Evolutionary conservation across 2,329 filamentous ascomycete species (phyloP).

Genomic region (Scopulariopsis brevicaulis): DNA sequence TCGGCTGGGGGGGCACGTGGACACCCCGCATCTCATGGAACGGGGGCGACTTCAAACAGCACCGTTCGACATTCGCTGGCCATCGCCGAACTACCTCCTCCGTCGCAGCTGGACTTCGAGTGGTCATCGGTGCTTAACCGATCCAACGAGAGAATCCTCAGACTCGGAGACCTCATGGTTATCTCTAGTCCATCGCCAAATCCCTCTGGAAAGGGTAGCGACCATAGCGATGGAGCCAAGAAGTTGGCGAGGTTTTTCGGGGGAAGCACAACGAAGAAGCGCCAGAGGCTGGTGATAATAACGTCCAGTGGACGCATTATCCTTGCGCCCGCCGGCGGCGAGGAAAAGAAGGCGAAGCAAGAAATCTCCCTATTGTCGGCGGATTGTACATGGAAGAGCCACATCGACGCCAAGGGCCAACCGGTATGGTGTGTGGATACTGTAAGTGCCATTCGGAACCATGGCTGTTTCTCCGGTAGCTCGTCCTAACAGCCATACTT

Average conservation of each 20-base stretch:
- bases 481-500: slow-evolving; percentile 10
- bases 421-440: slow-evolving; percentile 86
- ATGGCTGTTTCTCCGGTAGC: not conserved
- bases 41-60: slow-evolving; percentile 22
- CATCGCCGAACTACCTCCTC: slow-evolving; percentile 92
- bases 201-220: slow-evolving; percentile 59
- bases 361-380: slow-evolving; percentile 74
- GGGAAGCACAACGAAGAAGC: slow-evolving; percentile 81
- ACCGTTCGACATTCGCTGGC: slow-evolving; percentile 59
- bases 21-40: not conserved
- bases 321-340: slow-evolving; percentile 80
- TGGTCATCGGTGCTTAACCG: slow-evolving; percentile 93
- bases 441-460: slow-evolving; percentile 48
- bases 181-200: slow-evolving; percentile 67
- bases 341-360: slow-evolving; percentile 90
- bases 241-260: slow-evolving; percentile 93
- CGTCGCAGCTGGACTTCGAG: slow-evolving; percentile 92
- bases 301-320: slow-evolving; percentile 86
- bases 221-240: slow-evolving; percentile 55
- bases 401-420: slow-evolving; percentile 77
- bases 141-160: slow-evolving; percentile 87
- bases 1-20: slow-evolving; percentile 3
- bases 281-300: slow-evolving; percentile 87
- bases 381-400: slow-evolving; percentile 69
- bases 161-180: slow-evolving; percentile 84